Evolutionary conservation across 768 basidiomycete species (phyloP), one percentile per base, ranked within the genome.

Genomic region (Boletus sp.): DNA sequence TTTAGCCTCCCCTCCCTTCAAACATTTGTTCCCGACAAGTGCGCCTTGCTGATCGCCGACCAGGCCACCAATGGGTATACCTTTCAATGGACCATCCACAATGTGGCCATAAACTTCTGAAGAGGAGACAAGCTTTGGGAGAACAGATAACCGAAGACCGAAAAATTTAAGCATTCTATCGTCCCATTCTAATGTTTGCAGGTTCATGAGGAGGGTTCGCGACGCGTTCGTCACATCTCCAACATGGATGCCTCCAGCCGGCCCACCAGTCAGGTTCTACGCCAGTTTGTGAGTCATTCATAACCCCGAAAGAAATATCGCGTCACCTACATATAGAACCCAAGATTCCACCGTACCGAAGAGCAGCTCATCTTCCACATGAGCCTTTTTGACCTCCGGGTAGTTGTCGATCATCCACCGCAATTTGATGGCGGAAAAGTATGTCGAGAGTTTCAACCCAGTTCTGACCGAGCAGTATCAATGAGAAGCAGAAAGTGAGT

Each of bases 31-130:
- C 0, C 96, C 97, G 50, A 98, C 85, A 24, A 99, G 77, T 24
- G 96, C 96, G 6, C 90, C 97, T 71, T 99, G 97, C 75, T 99
- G 97, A 70, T 99, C 97, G n/a, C 97, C 97, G 8, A 96, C 86
- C 47, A 98, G 83, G 20, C 96, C 96, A 37, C 87, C 94, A 52
- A 99, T 92, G 9, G 88, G 88, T 11, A 94, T 79, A 40, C 90
- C 92, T 61, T 78, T 77, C 59, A 93, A 77, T 3, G 85, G 66
- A 2, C 92, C 90, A 33, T 77, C 75, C 8, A 80, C 75, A 55
- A 98, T 81, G 28, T 82, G 74, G 40, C 95, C 97, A 73, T 96
- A 98, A 5, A 94, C 86, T 74, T 98, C 90, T 4, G 94, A 92
- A 24, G 94, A 91, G 11, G 92, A 94, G 32, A 93, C 92, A 57